Evolutionary conservation across 2,329 filamentous ascomycete genomes (phyloP).

Genomic region (Stachybotrys chartarum): DNA sequence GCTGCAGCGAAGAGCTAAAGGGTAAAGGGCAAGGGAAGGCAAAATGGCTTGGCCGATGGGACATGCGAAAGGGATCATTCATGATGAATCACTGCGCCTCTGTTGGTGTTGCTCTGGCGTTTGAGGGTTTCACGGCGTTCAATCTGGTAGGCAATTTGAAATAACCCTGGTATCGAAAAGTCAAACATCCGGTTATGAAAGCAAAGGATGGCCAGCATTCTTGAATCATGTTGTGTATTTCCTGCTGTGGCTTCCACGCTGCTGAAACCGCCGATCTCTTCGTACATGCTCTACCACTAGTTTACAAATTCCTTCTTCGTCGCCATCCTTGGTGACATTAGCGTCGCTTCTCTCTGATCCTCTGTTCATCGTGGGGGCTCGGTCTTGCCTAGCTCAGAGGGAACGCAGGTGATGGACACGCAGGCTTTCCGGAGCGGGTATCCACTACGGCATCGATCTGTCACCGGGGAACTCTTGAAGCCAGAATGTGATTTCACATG

Average conservation of each 20-base stretch:
- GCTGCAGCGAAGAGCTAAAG: slow-evolving; percentile 10
- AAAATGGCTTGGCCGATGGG: background rate
- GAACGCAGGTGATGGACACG: no score
- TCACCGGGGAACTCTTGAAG: no score
- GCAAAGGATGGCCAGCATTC: background rate
- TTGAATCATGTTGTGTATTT: no score
- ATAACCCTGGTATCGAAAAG: background rate
- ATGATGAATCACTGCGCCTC: no score
- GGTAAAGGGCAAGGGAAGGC: background rate
- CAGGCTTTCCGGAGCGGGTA: no score
- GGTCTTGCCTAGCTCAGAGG: no score
- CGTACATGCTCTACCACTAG: background rate
- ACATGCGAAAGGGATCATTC: no score
- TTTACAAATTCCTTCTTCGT: background rate
- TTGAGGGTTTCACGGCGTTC: background rate
- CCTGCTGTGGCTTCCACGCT: no score
- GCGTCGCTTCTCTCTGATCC: background rate
- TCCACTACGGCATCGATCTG: no score
- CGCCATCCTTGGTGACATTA: background rate
- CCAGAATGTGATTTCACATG: no score
- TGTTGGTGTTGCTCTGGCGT: background rate
- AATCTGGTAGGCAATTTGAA: background rate
- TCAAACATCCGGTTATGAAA: background rate
- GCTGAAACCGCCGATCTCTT: background rate
- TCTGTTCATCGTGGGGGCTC: background rate